A percentile compares a stretch with the other conserved stretches of the same genome.
phyloP scores from a whole-genome alignment of 163 green algal species.

The Volvox carteri region DNA sequence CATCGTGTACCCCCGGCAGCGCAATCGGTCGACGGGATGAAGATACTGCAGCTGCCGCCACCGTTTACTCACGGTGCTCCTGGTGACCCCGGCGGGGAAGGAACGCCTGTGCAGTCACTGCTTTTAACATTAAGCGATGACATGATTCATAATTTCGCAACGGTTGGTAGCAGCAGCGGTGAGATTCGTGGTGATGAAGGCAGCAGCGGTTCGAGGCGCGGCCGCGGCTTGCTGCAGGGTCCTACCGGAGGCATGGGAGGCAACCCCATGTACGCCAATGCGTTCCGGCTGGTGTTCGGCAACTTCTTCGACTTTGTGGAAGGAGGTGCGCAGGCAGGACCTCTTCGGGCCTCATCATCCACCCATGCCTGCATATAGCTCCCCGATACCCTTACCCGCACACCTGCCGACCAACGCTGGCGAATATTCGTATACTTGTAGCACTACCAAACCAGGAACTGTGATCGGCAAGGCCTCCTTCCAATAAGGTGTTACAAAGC shows the following conservation, averaged over 20 bases:
- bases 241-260: neutral
- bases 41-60: neutral
- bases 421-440: too few species aligned
- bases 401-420: too few species aligned
- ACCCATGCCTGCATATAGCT: too few species aligned
- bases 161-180: neutral
- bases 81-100: neutral
- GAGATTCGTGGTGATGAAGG: neutral
- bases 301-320: slow-evolving; percentile 58
- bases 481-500: too few species aligned
- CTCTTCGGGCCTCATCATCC: too few species aligned
- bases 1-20: too few species aligned
- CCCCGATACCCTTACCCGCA: too few species aligned
- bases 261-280: slow-evolving; percentile 32
- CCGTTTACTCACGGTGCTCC: neutral
- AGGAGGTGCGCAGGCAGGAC: neutral
- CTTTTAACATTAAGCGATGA: neutral
- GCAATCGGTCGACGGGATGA: too few species aligned
- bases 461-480: too few species aligned
- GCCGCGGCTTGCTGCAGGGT: neutral
- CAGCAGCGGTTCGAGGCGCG: neutral
- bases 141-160: neutral
- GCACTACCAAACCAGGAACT: too few species aligned
- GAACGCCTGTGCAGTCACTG: neutral
- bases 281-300: slow-evolving; percentile 48